A percentile compares a stretch with the other conserved stretches of the same genome.
Conservation (phyloP, 1,284 basidiomycete species). For the Bondarzewia mesenterica region DNA sequence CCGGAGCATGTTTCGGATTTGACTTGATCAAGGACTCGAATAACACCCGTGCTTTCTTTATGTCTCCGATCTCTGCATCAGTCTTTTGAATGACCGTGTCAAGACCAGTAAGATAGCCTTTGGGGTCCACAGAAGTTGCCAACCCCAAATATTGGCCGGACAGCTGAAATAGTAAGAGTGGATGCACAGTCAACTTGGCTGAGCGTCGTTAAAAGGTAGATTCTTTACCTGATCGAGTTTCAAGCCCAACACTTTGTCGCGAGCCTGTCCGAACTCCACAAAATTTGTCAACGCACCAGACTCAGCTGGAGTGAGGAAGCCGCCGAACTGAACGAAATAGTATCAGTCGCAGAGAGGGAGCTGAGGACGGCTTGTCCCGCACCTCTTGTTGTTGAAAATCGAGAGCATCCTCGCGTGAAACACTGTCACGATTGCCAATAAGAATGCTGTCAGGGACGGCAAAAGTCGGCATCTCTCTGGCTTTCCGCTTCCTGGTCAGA, state of each 20-base stretch:
- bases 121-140: constrained; percentile 91
- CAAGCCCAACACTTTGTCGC: constrained; percentile 90
- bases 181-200: not conserved
- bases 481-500: constrained; percentile 85
- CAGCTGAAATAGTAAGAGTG: constrained; percentile 52
- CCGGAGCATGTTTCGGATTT: constrained; percentile 95
- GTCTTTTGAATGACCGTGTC: constrained; percentile 87
- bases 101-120: constrained; percentile 94
- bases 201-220: not conserved
- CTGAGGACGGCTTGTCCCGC: constrained; percentile 16
- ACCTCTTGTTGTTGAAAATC: constrained; percentile 67
- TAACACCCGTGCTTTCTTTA: constrained; percentile 93
- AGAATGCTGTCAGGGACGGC: constrained; percentile 91
- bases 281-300: constrained; percentile 85
- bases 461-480: constrained; percentile 79
- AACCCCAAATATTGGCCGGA: constrained; percentile 61
- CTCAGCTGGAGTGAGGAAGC: constrained; percentile 74
- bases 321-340: constrained; percentile 42
- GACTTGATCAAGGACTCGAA: constrained; percentile 96
- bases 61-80: constrained; percentile 96
- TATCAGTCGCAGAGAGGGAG: not conserved
- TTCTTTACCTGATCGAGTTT: constrained; percentile 79
- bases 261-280: constrained; percentile 95
- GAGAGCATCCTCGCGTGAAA: constrained; percentile 70
- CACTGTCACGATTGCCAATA: constrained; percentile 71